These are phyloP conservation scores for Saturnispora gosingensis DNA, from an alignment of 805 yeast genomes.

Conservation along the genomic window DNA sequence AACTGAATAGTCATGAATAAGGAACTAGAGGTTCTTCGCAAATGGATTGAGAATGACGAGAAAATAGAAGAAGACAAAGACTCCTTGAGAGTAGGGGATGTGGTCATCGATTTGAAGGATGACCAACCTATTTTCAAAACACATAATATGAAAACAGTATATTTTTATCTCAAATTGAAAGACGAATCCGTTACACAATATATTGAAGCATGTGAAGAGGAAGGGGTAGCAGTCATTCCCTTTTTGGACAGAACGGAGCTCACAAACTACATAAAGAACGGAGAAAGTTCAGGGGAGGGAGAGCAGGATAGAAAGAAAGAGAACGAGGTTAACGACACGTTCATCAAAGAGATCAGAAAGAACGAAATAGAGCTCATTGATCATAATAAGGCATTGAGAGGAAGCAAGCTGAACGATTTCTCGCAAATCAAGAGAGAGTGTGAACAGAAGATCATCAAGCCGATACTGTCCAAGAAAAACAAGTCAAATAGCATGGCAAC, in stretches of 20 bases:
- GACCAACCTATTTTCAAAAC: conserved; percentile 17
- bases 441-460: conserved; percentile 46
- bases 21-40: background rate
- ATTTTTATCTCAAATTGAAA: conserved; percentile 70
- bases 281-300: conserved; percentile 35
- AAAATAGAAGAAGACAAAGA: conserved; percentile 24
- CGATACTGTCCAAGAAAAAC: conserved; percentile 4
- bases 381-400: conserved; percentile 39
- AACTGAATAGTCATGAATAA: background rate
- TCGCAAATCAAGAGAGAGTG: conserved; percentile 58
- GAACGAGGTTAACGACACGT: conserved; percentile 37
- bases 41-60: conserved; percentile 1
- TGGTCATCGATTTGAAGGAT: conserved; percentile 33
- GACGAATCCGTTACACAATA: conserved; percentile 77
- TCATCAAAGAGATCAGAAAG: conserved; percentile 35
- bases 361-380: conserved; percentile 37
- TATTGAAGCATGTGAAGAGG: conserved; percentile 58
- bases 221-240: conserved; percentile 59
- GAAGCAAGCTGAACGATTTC: conserved; percentile 57
- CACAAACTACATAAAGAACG: conserved; percentile 70
- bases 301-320: conserved; percentile 13
- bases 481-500: background rate
- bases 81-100: conserved; percentile 30
- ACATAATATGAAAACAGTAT: conserved; percentile 49
- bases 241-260: conserved; percentile 82